Conservation (phyloP, 2,329 filamentous ascomycete species). For the Daldinia eschscholtzii region DNA sequence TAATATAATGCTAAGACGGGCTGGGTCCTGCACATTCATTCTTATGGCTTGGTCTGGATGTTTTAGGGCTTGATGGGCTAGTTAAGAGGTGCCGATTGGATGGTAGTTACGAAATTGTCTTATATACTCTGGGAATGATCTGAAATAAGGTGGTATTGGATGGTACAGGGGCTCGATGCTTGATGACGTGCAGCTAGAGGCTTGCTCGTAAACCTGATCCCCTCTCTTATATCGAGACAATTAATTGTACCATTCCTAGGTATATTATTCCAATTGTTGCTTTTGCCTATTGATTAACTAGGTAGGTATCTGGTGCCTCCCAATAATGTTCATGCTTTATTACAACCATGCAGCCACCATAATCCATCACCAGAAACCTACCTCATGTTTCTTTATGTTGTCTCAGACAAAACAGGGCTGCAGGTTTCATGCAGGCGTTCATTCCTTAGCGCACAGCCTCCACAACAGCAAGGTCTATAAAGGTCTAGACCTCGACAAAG, state of each 20-base stretch:
- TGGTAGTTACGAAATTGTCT: not conserved
- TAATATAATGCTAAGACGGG: not conserved
- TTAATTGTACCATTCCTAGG: not conserved
- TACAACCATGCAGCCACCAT: constrained; percentile 1
- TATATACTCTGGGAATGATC: not conserved
- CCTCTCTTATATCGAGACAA: not conserved
- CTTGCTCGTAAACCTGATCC: not conserved
- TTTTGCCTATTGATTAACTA: too few relatives aligned
- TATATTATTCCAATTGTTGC: too few relatives aligned
- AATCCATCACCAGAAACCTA: not conserved
- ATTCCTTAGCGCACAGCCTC: not conserved
- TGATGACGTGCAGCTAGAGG: constrained; percentile 25
- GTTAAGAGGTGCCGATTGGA: constrained; percentile 1
- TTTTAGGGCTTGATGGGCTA: not conserved
- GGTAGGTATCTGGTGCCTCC: too few relatives aligned
- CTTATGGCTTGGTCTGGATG: not conserved
- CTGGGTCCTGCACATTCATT: not conserved
- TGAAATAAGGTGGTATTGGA: not conserved
- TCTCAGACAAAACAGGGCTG: constrained; percentile 7
- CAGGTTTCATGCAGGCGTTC: not conserved
- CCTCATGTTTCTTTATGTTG: not conserved
- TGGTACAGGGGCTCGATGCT: constrained; percentile 14
- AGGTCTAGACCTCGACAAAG: constrained; percentile 3
- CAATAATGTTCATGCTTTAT: not conserved
- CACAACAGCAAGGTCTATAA: not conserved